Evolutionary conservation across 805 yeast species (phyloP).

Genomic region (Yamadazyma phyllophila): DNA sequence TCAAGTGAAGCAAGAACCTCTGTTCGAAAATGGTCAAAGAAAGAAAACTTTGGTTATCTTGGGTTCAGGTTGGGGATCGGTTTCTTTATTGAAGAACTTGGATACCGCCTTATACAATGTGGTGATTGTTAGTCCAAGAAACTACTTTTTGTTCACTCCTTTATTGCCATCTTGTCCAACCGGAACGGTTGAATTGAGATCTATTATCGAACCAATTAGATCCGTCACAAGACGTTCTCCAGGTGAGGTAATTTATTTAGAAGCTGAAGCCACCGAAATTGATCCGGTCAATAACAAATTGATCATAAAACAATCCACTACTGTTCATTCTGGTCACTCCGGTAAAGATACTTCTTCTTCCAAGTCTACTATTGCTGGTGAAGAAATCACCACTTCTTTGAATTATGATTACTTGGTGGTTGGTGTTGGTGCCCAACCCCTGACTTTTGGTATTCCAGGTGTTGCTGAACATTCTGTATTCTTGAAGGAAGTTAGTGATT

Average conservation of each 20-base stretch:
- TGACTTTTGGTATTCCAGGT: constrained; percentile 94
- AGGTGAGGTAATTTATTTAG: constrained; percentile 78
- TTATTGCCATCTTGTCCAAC: constrained; percentile 92
- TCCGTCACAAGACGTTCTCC: constrained; percentile 75
- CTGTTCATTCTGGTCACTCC: constrained; percentile 54
- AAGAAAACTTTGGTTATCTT: constrained; percentile 75
- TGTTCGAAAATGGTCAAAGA: constrained; percentile 53
- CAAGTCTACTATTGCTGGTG: constrained; percentile 38
- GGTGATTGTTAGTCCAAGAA: constrained; percentile 87
- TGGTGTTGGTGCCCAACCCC: constrained; percentile 94
- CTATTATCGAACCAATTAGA: constrained; percentile 92
- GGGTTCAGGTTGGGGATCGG: constrained; percentile 96
- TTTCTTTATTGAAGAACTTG: constrained; percentile 76
- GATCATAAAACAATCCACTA: constrained; percentile 58
- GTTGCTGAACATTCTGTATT: constrained; percentile 84
- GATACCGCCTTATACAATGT: constrained; percentile 89
- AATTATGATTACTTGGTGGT: constrained; percentile 81
- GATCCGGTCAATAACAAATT: constrained; percentile 70
- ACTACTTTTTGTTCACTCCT: constrained; percentile 95
- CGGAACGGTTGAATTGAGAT: constrained; percentile 85
- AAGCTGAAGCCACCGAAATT: constrained; percentile 85
- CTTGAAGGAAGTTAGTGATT: constrained; percentile 87
- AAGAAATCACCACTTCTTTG: constrained; percentile 45
- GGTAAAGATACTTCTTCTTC: constrained; percentile 47
- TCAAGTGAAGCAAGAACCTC: constrained; percentile 60